phyloP scores from a whole-genome alignment of 352 stramenopile species.

The Aphanomyces invadans region DNA sequence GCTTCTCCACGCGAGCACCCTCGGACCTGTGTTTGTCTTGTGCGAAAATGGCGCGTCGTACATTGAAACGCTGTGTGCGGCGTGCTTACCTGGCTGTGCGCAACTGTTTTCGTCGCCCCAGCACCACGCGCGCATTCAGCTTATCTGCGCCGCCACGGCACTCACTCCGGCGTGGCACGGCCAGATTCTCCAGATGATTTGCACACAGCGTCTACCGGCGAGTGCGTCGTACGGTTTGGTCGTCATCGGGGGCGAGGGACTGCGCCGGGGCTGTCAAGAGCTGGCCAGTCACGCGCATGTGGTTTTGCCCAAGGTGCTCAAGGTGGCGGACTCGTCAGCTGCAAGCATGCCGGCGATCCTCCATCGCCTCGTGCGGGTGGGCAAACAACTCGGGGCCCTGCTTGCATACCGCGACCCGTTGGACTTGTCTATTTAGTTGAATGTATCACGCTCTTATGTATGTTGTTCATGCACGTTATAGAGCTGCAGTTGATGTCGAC shows the following conservation, averaged over 20 bases:
- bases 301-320: slow-evolving; percentile 10
- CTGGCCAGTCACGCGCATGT: background rate
- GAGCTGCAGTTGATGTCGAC: too few relatives aligned
- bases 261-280: background rate
- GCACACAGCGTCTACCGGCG: background rate
- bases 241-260: background rate
- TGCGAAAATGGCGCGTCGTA: slow-evolving; percentile 11
- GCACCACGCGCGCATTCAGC: slow-evolving; percentile 5
- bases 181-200: slow-evolving; percentile 16
- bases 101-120: background rate
- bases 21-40: slow-evolving; percentile 20
- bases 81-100: slow-evolving; percentile 15
- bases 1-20: background rate
- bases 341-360: background rate
- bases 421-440: background rate
- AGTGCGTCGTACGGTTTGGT: slow-evolving; percentile 1
- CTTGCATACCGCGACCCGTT: background rate
- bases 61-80: slow-evolving; percentile 15
- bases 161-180: slow-evolving; percentile 9
- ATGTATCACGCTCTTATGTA: background rate
- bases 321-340: background rate
- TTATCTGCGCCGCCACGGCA: slow-evolving; percentile 10
- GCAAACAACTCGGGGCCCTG: background rate
- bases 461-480: too few relatives aligned
- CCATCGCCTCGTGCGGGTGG: background rate